Percentiles rank a stretch among this genome's conserved stretches.
phyloP scores from a whole-genome alignment of 345 rosid species.

The Moricandia arvensis region DNA sequence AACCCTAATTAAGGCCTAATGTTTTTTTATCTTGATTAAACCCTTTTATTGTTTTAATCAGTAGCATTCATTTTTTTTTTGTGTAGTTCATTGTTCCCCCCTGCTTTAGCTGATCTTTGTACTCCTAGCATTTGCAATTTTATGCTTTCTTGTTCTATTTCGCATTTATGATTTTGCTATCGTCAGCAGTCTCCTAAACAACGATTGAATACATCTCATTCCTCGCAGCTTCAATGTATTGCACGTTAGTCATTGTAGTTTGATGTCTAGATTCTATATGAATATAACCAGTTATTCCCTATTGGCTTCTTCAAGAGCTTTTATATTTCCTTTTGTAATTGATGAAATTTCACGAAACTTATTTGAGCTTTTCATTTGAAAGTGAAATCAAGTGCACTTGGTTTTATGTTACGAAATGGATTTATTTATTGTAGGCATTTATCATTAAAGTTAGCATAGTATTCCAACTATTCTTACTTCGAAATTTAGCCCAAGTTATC shows the following conservation, averaged over 20 bases:
- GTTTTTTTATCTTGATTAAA: not conserved
- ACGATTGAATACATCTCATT: not conserved
- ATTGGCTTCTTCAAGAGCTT: not conserved
- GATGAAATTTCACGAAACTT: not conserved
- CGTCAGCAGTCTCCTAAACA: not conserved
- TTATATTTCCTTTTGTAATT: not conserved
- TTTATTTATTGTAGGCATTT: not conserved
- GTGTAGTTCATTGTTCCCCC: not conserved
- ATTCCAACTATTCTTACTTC: too few species aligned
- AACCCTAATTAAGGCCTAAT: not conserved
- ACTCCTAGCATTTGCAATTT: not conserved
- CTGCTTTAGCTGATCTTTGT: not conserved
- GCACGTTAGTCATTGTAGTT: not conserved
- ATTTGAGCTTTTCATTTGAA: not conserved
- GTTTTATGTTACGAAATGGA: not conserved
- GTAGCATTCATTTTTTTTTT: not conserved
- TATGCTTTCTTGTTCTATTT: not conserved
- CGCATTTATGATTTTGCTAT: not conserved
- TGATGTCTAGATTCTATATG: not conserved
- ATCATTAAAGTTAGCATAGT: not conserved
- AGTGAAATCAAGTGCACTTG: not conserved
- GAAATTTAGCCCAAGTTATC: not conserved
- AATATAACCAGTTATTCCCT: not conserved
- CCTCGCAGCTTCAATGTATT: not conserved
- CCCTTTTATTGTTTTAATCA: not conserved